Evolutionary conservation across 345 rosid genomes (phyloP).

Genomic region (Firmiana major): DNA sequence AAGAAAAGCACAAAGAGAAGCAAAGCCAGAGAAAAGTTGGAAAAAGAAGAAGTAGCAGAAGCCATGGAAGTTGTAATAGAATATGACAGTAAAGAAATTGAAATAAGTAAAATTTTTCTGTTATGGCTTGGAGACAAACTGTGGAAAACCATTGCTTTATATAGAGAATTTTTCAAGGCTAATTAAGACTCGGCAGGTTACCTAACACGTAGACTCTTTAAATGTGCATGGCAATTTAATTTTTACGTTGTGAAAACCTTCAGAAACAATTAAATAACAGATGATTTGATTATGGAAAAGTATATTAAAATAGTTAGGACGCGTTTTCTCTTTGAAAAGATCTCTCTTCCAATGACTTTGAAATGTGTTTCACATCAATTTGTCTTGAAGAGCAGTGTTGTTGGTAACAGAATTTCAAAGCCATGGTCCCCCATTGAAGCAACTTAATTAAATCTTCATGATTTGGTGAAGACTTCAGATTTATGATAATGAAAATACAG

Average conservation of each 20-base stretch:
- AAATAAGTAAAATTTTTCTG: background rate
- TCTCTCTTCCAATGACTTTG: background rate
- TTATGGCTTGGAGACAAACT: slow-evolving; percentile 10
- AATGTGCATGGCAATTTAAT: slow-evolving; percentile 21
- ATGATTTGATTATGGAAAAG: no score
- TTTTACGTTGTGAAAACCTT: background rate
- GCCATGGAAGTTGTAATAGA: slow-evolving; percentile 18
- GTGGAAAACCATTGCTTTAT: slow-evolving; percentile 28
- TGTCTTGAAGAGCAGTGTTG: background rate
- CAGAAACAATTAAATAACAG: background rate
- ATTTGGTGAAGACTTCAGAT: background rate
- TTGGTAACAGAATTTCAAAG: background rate
- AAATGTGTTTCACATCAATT: background rate
- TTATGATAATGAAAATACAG: background rate
- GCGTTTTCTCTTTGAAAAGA: slow-evolving; percentile 5
- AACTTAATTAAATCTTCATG: background rate
- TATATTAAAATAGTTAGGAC: no score
- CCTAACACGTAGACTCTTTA: slow-evolving; percentile 56
- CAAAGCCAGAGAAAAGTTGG: slow-evolving; percentile 23
- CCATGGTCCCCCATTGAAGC: background rate
- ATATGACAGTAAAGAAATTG: slow-evolving; percentile 7
- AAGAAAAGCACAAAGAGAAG: slow-evolving; percentile 32
- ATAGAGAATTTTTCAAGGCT: slow-evolving; percentile 28
- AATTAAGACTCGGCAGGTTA: slow-evolving; percentile 37
- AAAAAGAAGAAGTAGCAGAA: slow-evolving; percentile 19